Conservation (phyloP, 805 yeast species). For the Teunomyces aglyptinius region DNA sequence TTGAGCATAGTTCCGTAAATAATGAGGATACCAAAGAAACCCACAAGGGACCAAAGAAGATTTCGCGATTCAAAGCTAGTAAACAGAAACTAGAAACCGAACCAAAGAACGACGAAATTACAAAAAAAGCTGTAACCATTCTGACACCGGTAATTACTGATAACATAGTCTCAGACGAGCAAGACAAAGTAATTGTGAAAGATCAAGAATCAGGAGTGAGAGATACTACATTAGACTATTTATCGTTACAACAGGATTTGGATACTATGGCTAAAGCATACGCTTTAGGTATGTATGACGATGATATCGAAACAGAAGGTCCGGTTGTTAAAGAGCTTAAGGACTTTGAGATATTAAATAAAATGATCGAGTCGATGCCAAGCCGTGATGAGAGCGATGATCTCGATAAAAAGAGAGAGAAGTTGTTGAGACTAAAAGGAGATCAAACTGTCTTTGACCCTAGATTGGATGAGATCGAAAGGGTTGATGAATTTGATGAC, state of each 20-base stretch:
- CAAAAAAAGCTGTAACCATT: background rate
- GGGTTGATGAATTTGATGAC: constrained; percentile 23
- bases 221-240: constrained; percentile 38
- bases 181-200: constrained; percentile 18
- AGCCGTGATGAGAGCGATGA: constrained; percentile 6
- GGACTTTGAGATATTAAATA: constrained; percentile 55
- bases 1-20: background rate
- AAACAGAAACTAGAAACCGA: background rate
- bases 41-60: constrained; percentile 2
- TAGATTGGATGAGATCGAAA: constrained; percentile 19
- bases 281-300: constrained; percentile 58
- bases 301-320: constrained; percentile 55
- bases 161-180: constrained; percentile 1
- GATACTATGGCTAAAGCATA: constrained; percentile 64
- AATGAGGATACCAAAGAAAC: background rate
- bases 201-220: constrained; percentile 6
- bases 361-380: constrained; percentile 41
- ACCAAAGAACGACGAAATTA: background rate
- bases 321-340: constrained; percentile 51
- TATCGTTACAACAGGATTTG: constrained; percentile 41
- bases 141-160: constrained; percentile 1
- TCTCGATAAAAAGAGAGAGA: background rate
- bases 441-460: constrained; percentile 8
- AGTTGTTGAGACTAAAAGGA: background rate
- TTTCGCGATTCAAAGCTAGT: constrained; percentile 12